Percentiles rank a stretch among this genome's conserved stretches.
These are phyloP conservation scores for Pulveroboletus ravenelii DNA, from an alignment of 768 basidiomycete species.

Conservation along the genomic window DNA sequence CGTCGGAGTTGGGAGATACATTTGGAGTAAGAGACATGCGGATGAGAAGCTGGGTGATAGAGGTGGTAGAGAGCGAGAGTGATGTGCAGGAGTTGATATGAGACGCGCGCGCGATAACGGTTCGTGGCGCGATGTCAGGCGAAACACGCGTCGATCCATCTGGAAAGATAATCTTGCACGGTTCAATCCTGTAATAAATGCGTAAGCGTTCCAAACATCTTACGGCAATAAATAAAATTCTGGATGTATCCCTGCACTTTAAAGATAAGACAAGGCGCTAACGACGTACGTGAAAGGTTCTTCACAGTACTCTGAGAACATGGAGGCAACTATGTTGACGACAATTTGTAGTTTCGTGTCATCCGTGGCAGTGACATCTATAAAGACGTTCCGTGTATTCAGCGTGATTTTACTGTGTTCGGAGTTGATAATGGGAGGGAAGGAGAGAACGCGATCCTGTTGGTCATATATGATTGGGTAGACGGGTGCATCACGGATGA, in stretches of 20 bases:
- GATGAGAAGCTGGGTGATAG: slow-evolving; percentile 68
- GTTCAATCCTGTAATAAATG: slow-evolving; percentile 68
- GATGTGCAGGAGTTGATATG: slow-evolving; percentile 97
- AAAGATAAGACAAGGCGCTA: neutral
- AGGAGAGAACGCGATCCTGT: slow-evolving; percentile 81
- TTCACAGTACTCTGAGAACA: slow-evolving; percentile 96
- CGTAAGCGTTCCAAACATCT: neutral
- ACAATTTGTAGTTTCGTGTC: slow-evolving; percentile 95
- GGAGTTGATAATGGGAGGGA: slow-evolving; percentile 98
- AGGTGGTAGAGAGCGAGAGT: slow-evolving; percentile 58
- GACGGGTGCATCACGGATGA: slow-evolving; percentile 91
- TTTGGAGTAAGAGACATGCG: slow-evolving; percentile 74
- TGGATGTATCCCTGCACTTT: neutral
- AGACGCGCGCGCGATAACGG: slow-evolving; percentile 71
- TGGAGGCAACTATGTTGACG: slow-evolving; percentile 89
- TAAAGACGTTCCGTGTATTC: slow-evolving; percentile 90
- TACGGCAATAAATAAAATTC: neutral
- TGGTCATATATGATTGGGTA: slow-evolving; percentile 98
- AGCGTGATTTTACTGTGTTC: slow-evolving; percentile 96
- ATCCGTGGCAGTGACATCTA: slow-evolving; percentile 96
- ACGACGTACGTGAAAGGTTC: slow-evolving; percentile 81
- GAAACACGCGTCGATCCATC: slow-evolving; percentile 73
- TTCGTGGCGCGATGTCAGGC: slow-evolving; percentile 73
- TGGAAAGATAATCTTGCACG: slow-evolving; percentile 77
- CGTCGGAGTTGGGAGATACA: slow-evolving; percentile 51